Conservation (phyloP, 352 stramenopile genomes). For the Pythium monospermum region DNA sequence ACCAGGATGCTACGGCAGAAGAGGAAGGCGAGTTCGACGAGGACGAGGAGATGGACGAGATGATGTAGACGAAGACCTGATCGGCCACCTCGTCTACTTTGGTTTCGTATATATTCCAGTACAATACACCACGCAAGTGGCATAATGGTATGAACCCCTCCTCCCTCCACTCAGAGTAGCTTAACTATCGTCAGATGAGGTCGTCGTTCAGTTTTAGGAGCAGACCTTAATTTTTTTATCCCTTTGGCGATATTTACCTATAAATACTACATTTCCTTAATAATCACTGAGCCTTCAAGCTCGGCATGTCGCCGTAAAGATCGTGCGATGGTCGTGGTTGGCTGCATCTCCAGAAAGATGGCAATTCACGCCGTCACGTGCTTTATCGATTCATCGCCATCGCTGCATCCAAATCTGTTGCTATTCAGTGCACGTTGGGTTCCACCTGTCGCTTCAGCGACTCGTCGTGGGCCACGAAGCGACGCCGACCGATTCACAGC, state of each 20-base stretch:
- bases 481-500: too few relatives aligned
- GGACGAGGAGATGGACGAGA: conserved; percentile 92
- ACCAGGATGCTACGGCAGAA: conserved; percentile 99
- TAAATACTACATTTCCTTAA: conserved; percentile 25
- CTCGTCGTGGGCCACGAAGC: too few relatives aligned
- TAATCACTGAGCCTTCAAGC: too few relatives aligned
- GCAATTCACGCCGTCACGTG: too few relatives aligned
- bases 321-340: too few relatives aligned
- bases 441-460: too few relatives aligned
- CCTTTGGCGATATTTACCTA: conserved; percentile 59
- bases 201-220: conserved; percentile 51
- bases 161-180: conserved; percentile 30
- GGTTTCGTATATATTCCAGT: conserved; percentile 57
- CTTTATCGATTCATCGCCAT: too few relatives aligned
- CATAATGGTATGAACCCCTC: conserved; percentile 26
- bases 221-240: conserved; percentile 51
- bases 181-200: conserved; percentile 63
- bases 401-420: too few relatives aligned
- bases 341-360: too few relatives aligned
- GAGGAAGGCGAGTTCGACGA: conserved; percentile 97
- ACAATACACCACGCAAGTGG: conserved; percentile 47
- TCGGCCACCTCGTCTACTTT: conserved; percentile 38
- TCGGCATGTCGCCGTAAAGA: too few relatives aligned
- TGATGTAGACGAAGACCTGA: conserved; percentile 77
- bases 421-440: too few relatives aligned